Base-by-base conservation (phyloP, 306 rosid species). In the Corylus avellana region DNA sequence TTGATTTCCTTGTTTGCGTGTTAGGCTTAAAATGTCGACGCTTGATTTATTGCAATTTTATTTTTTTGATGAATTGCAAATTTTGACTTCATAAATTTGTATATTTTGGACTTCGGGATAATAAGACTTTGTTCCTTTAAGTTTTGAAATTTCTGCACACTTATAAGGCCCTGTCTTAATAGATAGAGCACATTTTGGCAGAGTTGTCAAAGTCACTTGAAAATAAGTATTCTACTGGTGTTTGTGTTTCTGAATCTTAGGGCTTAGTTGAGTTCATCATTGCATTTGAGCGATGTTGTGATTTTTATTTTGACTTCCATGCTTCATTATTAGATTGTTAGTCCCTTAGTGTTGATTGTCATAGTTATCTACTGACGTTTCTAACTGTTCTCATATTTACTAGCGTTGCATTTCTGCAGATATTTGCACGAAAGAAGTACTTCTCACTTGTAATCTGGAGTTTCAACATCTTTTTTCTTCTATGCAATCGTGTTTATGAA, bases 401-500 rank as follows among this genome's bases (percentile, higher is more conserved):
- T 64, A 49, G 66, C 20, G 49, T 77, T 39, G 27, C 75, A 58
- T 85, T 78, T 77, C 62, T 84, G 90, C 91, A 95, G 96, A 86
- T 85, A 67, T 87, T 90, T 85, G 97, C 93, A 22, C 72, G 84
- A 82, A 90, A 87, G 72, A 88, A 84, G 83, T 82, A 82, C 87
- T 95, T 91, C 88, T 70, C 86, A 27, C 84, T 89, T 76, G 78
- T 88, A 66, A 37, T 93, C 46, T 95, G 98, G 98, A 82, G 87
- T 90, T 91, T 89, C 92, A 91, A 90, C 87, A 72, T 91, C 64
- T 93, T 90, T 86, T 92, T 95, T 74, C 98, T 95, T 78, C 78
- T 95, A 69, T 91, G 86, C 86, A 95, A 92, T 79, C 98, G 97
- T 62, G 85, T 95, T 58, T 92, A 88, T 83, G 96, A 88, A 82